Conservation (phyloP, 192 early-diverging fungal genomes). For the Coemansia sp. region DNA sequence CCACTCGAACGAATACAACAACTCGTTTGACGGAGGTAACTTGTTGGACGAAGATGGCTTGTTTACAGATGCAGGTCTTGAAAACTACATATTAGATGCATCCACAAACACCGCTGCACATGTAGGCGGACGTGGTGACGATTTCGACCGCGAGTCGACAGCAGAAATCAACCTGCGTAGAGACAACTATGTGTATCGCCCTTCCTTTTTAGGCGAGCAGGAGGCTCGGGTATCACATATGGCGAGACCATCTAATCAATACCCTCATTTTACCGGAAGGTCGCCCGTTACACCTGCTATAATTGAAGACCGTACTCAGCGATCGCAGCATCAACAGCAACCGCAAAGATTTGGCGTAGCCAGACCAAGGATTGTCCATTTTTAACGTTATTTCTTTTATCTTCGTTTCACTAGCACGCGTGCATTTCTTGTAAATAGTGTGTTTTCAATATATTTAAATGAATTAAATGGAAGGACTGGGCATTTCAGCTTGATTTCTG, state of each 20-base stretch:
- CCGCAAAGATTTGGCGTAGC: slow-evolving; percentile 22
- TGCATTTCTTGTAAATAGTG: not conserved
- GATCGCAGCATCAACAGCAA: not conserved
- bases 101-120: not conserved
- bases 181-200: no score
- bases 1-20: not conserved
- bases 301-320: not conserved
- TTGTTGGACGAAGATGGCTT: no score
- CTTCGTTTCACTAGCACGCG: not conserved
- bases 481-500: no score
- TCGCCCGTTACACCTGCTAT: not conserved
- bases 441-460: not conserved
- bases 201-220: no score
- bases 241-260: no score
- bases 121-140: no score
- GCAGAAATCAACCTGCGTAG: no score
- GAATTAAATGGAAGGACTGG: not conserved
- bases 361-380: slow-evolving; percentile 1
- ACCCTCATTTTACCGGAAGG: no score
- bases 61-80: not conserved
- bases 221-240: no score
- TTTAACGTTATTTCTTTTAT: not conserved
- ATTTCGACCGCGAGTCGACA: no score
- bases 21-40: no score
- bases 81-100: not conserved